Base-by-base conservation (phyloP, 441 rosid genomes). In the Corymbia calophylla region DNA sequence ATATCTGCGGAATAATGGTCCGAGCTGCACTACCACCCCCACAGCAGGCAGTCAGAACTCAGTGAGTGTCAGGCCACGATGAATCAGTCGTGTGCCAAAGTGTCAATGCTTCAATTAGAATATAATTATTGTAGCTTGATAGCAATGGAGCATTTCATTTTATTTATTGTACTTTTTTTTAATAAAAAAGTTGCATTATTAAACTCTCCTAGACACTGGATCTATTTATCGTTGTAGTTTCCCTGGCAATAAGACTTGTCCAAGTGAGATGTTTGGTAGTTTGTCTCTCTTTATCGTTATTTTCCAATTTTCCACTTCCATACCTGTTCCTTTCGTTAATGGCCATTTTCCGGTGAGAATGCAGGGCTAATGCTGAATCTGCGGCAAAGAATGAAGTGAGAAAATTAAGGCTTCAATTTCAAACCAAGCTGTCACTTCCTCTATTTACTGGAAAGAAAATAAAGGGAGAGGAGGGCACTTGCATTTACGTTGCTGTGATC, bases 61-160 rank as follows among this genome's bases (percentile, higher is more conserved):
- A 32, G 23, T 64, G 32, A 31, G 80, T 21, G 82, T 8, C n/a
- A 3, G 0, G 48, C 81, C 48, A 35, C 47, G n/a, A n/a, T n/a
- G n/a, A n/a, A n/a, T n/a, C n/a, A n/a, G n/a, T n/a, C n/a, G n/a
- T n/a, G n/a, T n/a, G n/a, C n/a, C n/a, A n/a, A 70, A 35, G 3
- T 44, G 27, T 73, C 29, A 21, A 10, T 19, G 82, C 82, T 73
- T 29, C 81, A 21, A 39, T 64, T 21, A 39, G 49, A 73, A 39
- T 2, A 39, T 35, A 39, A 35, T 5, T 0, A 0, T 73, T 73
- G 27, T 73, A 1, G 82, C 82, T 73, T 5, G 9, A 4, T 2
- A 64, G 70, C 49, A 73, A 16, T 39, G 82, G 82, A 73, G 27
- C n/a, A n/a, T n/a, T n/a, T n/a, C 82, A 39, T 39, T 39, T 73